Evolutionary conservation across 768 basidiomycete species (phyloP).

Genomic region (Tulasnella sp.): DNA sequence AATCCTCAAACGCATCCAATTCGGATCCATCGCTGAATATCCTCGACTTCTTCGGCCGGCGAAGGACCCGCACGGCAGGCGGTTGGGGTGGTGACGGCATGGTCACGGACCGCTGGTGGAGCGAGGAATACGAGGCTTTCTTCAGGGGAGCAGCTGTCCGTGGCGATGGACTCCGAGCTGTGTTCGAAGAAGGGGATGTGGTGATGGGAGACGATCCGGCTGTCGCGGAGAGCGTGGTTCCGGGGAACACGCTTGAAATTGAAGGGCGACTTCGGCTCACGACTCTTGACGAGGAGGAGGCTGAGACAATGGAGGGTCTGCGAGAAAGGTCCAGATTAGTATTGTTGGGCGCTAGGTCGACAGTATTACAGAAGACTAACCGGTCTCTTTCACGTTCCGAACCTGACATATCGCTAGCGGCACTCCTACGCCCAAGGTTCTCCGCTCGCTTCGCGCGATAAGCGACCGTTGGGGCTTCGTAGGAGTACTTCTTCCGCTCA

Average conservation of each 20-base stretch:
- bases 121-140: not conserved
- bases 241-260: conserved; percentile 62
- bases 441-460: conserved; percentile 52
- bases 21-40: conserved; percentile 84
- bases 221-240: not conserved
- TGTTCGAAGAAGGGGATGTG: not conserved
- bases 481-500: conserved; percentile 27
- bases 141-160: not conserved
- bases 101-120: conserved; percentile 26
- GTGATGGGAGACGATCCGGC: conserved; percentile 7
- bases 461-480: conserved; percentile 70
- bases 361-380: not conserved
- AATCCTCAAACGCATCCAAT: conserved; percentile 77
- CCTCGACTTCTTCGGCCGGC: conserved; percentile 63
- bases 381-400: conserved; percentile 9
- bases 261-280: conserved; percentile 64
- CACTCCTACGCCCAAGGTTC: not conserved
- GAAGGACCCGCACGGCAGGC: conserved; percentile 51
- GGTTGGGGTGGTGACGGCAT: conserved; percentile 17
- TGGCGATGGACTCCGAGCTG: conserved; percentile 9
- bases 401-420: conserved; percentile 1
- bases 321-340: not conserved
- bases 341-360: not conserved
- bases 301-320: conserved; percentile 72
- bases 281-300: conserved; percentile 46